Percentiles rank a stretch among this genome's conserved stretches.
phyloP scores from a whole-genome alignment of 257 asterid species.

The Salvia rosmarinus region DNA sequence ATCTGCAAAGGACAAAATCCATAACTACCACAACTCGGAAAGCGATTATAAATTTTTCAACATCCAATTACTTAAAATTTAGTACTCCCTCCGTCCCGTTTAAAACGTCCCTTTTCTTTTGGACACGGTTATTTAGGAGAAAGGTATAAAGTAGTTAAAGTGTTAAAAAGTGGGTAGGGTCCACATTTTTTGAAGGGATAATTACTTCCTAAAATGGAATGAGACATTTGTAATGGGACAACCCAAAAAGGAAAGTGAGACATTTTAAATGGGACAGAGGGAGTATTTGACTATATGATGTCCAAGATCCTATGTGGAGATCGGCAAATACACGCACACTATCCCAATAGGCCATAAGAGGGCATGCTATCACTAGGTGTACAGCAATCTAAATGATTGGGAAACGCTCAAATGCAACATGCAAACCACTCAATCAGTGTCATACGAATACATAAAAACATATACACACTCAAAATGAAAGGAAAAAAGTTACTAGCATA shows the following conservation, averaged over 20 bases:
- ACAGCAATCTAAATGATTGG: not conserved
- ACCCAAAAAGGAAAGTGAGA: no score
- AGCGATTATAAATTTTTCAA: not conserved
- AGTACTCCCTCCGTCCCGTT: no score
- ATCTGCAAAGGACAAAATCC: slow-evolving; percentile 51
- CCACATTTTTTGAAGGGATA: no score
- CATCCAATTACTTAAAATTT: not conserved
- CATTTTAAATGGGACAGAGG: no score
- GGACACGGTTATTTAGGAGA: no score
- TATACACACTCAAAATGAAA: slow-evolving; percentile 10
- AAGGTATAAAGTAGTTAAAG: no score
- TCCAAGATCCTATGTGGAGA: not conserved
- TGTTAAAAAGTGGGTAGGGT: no score
- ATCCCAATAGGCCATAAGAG: no score
- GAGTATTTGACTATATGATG: slow-evolving; percentile 1
- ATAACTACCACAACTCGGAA: slow-evolving; percentile 18
- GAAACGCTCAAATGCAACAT: not conserved
- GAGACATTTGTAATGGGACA: no score
- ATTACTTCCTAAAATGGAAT: no score
- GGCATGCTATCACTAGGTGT: slow-evolving; percentile 21
- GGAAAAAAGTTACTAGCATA: slow-evolving; percentile 42
- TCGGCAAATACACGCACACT: no score
- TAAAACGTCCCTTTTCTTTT: no score
- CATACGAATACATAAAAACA: not conserved
- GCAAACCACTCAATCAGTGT: slow-evolving; percentile 7